Base-by-base conservation (phyloP, 345 rosid genomes). In the Bruguiera gymnorhiza region DNA sequence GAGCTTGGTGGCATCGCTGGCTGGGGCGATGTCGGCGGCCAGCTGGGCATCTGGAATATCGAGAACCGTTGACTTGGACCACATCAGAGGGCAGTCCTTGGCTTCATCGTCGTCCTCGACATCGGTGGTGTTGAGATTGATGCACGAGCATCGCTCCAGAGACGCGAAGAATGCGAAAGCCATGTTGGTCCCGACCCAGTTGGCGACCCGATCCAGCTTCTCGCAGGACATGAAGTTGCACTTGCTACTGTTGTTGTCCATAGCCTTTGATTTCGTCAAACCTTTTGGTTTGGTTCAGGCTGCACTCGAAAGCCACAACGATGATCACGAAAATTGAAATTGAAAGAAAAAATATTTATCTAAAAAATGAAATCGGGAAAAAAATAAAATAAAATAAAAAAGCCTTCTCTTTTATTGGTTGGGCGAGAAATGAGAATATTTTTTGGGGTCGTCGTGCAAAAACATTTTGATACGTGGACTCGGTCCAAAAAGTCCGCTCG, bases 101-200 rank as follows among this genome's bases (percentile, higher is more conserved):
- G 86, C 84, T 67, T 84, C 88, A 3, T 84, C 93, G 29, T 84
- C 87, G 39, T 78, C 80, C 3, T 85, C 89, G 36, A 62, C 69
- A 37, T 88, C 93, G 70, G 71, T 69, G 82, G 90, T 85, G 76
- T 77, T 79, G 71, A 88, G 86, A 66, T 86, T 86, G 83, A 88
- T 86, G 81, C 89, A 88, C 61, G 90, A 86, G 73, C 90, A 86
- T 8, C 93, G 81, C 71, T 88, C 93, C 27, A 88, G 71, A 16
- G 93, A 88, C 1, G 85, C 83, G 75, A 88, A 88, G 84, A 88
- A 88, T 3, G 89, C 88, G 62, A 85, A 73, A 39, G 93, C 90
- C 37, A 86, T 79, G 83, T 71, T 86, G 57, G 79, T 67, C 20
- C 93, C 90, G 10, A 86, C 86, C 90, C 93, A 88, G 56, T 7